Percentiles rank a stretch among this genome's conserved stretches.
These are phyloP conservation scores for Thielaviopsis musarum DNA, from an alignment of 2,329 filamentous ascomycete genomes.

Conservation along the genomic window DNA sequence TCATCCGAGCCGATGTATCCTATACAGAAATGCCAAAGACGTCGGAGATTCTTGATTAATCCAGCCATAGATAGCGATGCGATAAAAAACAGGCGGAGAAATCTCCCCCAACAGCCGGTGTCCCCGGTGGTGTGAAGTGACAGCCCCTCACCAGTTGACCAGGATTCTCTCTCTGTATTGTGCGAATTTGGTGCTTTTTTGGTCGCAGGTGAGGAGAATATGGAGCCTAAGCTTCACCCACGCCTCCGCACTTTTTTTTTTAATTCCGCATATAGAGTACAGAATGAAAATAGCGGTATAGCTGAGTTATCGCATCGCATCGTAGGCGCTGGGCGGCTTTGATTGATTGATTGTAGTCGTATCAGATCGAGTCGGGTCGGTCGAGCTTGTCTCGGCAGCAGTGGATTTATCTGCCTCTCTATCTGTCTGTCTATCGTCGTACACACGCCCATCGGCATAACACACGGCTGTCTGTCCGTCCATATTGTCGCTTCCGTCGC, in stretches of 20 bases:
- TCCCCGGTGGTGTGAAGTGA: neutral
- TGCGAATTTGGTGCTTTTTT: too few species aligned
- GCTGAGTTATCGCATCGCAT: neutral
- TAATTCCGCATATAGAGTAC: neutral
- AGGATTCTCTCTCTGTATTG: neutral
- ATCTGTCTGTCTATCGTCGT: neutral
- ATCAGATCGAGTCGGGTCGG: neutral
- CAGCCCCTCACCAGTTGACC: neutral
- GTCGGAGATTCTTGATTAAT: too few species aligned
- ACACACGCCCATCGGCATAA: neutral
- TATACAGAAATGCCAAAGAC: too few species aligned
- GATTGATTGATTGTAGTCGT: neutral
- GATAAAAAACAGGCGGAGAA: neutral
- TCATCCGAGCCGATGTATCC: neutral
- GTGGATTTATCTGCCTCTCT: neutral
- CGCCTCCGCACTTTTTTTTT: neutral
- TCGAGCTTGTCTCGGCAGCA: neutral
- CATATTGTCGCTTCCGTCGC: neutral
- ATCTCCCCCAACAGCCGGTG: neutral
- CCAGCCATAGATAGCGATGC: neutral
- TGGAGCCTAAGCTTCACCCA: too few species aligned
- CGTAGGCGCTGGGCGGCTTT: neutral
- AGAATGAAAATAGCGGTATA: neutral
- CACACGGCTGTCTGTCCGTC: neutral
- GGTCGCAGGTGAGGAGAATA: too few species aligned